These are phyloP conservation scores for Dactylellina drechsleri DNA, from an alignment of 2,329 filamentous ascomycete genomes.

Conservation along the genomic window DNA sequence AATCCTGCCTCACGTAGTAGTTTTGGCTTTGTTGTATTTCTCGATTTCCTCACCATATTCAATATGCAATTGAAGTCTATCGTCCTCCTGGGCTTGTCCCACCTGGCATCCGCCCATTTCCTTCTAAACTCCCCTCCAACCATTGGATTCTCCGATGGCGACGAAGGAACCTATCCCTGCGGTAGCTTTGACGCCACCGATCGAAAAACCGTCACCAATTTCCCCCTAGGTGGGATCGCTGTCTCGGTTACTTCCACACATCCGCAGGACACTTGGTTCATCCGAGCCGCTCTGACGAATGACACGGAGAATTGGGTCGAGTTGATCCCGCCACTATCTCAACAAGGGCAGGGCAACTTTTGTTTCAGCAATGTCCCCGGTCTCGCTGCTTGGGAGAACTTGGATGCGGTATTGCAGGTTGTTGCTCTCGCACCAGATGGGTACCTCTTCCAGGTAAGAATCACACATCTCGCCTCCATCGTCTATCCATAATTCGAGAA, in stretches of 20 bases:
- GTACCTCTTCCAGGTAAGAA: slow-evolving; percentile 34
- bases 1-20: no score
- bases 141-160: slow-evolving; percentile 47
- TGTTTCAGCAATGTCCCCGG: slow-evolving; percentile 19
- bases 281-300: slow-evolving; percentile 35
- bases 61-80: slow-evolving; percentile 9
- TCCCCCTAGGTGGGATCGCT: slow-evolving; percentile 30
- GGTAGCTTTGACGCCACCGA: slow-evolving; percentile 27
- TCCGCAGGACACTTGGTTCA: slow-evolving; percentile 37
- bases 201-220: slow-evolving; percentile 40
- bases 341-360: slow-evolving; percentile 33
- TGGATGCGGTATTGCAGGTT: slow-evolving; percentile 39
- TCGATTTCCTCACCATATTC: background rate
- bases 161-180: slow-evolving; percentile 38
- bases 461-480: background rate
- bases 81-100: slow-evolving; percentile 5
- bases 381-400: slow-evolving; percentile 30
- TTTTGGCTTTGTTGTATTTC: no score
- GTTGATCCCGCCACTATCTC: slow-evolving; percentile 10
- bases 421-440: slow-evolving; percentile 30
- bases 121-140: slow-evolving; percentile 32
- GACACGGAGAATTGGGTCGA: slow-evolving; percentile 41
- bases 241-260: slow-evolving; percentile 39
- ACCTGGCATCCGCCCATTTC: slow-evolving; percentile 30
- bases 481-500: no score